phyloP scores from a whole-genome alignment of 2,329 filamentous ascomycete genomes.

The Biscogniauxia mediterranea region DNA sequence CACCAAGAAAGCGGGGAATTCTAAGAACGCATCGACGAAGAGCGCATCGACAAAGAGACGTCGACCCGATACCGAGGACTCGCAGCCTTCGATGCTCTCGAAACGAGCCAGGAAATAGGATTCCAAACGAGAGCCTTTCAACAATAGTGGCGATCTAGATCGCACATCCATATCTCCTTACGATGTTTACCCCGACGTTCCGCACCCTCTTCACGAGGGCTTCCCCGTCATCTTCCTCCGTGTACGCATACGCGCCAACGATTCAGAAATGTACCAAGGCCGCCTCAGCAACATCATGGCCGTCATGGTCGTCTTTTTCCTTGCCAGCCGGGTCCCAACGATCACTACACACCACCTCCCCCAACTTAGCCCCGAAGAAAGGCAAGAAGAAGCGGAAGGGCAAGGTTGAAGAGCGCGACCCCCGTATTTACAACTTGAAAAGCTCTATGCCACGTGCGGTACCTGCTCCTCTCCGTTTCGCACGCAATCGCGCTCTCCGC shows the following conservation, averaged over 20 bases:
- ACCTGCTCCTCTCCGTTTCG: constrained; percentile 77
- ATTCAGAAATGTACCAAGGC: constrained; percentile 1
- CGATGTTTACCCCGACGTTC: constrained; percentile 21
- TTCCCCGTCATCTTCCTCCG: constrained; percentile 2
- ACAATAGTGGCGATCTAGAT: not conserved
- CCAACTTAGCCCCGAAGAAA: constrained; percentile 15
- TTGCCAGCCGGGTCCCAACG: constrained; percentile 6
- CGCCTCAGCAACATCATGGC: not conserved
- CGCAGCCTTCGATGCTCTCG: not conserved
- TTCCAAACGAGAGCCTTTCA: too few species aligned
- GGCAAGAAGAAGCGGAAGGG: constrained; percentile 20
- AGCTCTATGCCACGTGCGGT: constrained; percentile 50
- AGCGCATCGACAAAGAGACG: not conserved
- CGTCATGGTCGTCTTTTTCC: constrained; percentile 1
- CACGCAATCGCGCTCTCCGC: constrained; percentile 79
- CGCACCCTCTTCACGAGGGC: constrained; percentile 27
- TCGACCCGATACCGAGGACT: not conserved
- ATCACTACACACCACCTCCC: constrained; percentile 22
- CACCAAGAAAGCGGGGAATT: not conserved
- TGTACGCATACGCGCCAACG: not conserved
- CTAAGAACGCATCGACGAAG: too few species aligned
- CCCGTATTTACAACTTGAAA: constrained; percentile 45
- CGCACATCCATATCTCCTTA: constrained; percentile 2
- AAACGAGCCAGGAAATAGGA: not conserved
- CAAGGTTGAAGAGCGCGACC: constrained; percentile 39